These are phyloP conservation scores for Dioscorea dumetorum DNA, from an alignment of 106 monocot genomes.

Conservation along the genomic window DNA sequence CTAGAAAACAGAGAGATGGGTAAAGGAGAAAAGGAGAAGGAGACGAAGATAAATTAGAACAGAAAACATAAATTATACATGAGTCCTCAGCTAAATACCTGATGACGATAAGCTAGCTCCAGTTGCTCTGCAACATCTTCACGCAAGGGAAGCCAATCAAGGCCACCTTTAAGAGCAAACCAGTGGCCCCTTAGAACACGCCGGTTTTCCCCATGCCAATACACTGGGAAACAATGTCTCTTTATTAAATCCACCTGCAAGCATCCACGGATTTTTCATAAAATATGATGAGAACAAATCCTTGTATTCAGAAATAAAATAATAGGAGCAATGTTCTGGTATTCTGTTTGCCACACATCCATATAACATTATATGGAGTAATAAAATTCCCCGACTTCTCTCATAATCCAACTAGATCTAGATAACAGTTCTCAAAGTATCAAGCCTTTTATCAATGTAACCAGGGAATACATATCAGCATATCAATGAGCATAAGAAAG, in stretches of 20 bases:
- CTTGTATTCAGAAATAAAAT: no score
- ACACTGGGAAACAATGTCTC: conserved; percentile 92
- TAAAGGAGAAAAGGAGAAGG: background rate
- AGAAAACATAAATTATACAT: background rate
- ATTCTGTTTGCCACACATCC: no score
- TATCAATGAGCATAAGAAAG: no score
- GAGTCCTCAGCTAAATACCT: conserved; percentile 30
- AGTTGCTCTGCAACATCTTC: conserved; percentile 95
- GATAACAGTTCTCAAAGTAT: no score
- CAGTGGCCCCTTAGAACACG: conserved; percentile 94
- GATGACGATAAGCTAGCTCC: conserved; percentile 78
- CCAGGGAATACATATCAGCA: no score
- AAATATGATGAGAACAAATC: no score
- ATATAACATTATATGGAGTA: no score
- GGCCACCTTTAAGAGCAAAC: conserved; percentile 86
- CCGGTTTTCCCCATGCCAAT: conserved; percentile 97
- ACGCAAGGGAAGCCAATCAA: conserved; percentile 96
- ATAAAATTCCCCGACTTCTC: no score
- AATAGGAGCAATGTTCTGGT: no score
- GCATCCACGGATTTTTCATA: background rate
- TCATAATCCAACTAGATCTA: no score
- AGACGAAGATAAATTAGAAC: background rate
- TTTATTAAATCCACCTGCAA: conserved; percentile 82
- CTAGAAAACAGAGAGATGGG: no score
- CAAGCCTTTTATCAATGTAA: no score